phyloP scores from a whole-genome alignment of 495 filamentous ascomycete genomes.

The Penicillium simplicissimum region DNA sequence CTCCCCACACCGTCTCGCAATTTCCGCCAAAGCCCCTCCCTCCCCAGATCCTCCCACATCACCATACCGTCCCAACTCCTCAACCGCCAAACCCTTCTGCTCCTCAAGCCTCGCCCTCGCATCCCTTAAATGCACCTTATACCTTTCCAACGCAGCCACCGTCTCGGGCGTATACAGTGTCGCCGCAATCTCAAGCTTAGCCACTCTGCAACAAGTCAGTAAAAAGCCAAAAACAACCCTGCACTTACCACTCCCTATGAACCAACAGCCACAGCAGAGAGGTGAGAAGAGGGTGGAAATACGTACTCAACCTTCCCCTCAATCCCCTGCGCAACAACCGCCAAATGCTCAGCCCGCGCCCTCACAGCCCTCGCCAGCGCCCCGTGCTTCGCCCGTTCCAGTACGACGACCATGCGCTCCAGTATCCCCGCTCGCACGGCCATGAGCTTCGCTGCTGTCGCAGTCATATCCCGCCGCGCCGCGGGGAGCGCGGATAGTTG shows the following conservation, averaged over 20 bases:
- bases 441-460: slow-evolving; percentile 39
- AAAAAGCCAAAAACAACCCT: not conserved
- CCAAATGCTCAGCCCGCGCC: slow-evolving; percentile 58
- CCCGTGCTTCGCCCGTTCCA: slow-evolving; percentile 68
- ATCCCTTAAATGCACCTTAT: slow-evolving; percentile 54
- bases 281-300: not conserved
- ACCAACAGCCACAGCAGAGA: not conserved
- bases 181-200: slow-evolving; percentile 40
- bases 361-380: slow-evolving; percentile 56
- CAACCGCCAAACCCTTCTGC: slow-evolving; percentile 40
- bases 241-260: too few species aligned
- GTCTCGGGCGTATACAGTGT: slow-evolving; percentile 61
- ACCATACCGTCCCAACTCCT: slow-evolving; percentile 56
- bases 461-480: slow-evolving; percentile 39
- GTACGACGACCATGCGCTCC: slow-evolving; percentile 42
- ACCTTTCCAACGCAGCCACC: slow-evolving; percentile 55
- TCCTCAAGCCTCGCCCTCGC: slow-evolving; percentile 51
- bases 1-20: slow-evolving; percentile 58
- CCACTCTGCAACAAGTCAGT: slow-evolving; percentile 34
- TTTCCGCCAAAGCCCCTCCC: slow-evolving; percentile 49
- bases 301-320: slow-evolving; percentile 55
- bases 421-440: slow-evolving; percentile 34
- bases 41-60: slow-evolving; percentile 29
- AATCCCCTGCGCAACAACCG: slow-evolving; percentile 56
- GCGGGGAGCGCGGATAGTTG: slow-evolving; percentile 39